phyloP scores from a whole-genome alignment of 345 rosid genomes.

The Citrus medica region DNA sequence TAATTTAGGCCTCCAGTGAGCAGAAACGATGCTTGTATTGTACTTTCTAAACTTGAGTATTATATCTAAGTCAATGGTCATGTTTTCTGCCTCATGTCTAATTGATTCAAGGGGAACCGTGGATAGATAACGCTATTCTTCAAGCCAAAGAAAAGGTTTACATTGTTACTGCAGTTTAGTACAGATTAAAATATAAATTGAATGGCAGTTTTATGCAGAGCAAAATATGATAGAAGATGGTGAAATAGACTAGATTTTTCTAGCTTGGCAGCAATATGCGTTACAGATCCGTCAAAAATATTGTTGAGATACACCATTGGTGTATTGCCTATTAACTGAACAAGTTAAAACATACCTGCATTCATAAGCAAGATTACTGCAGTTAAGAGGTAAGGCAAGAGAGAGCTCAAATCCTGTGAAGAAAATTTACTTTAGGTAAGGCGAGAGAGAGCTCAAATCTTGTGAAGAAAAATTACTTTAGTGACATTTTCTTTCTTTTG shows the following conservation, averaged over 20 bases:
- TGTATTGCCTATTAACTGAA: conserved; percentile 59
- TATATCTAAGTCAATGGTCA: conserved; percentile 29
- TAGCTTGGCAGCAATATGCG: conserved; percentile 59
- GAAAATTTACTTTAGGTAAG: too few relatives aligned
- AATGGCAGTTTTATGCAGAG: too few relatives aligned
- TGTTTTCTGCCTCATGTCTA: conserved; percentile 46
- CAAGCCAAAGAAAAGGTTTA: neutral
- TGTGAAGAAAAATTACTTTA: too few relatives aligned
- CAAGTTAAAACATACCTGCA: neutral
- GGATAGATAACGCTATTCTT: conserved; percentile 67
- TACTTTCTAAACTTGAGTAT: neutral
- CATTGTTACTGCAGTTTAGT: neutral
- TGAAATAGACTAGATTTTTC: conserved; percentile 17
- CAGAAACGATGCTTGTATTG: too few relatives aligned
- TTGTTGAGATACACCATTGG: conserved; percentile 65
- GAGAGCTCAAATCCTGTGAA: too few relatives aligned
- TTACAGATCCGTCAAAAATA: conserved; percentile 55
- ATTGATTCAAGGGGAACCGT: conserved; percentile 44
- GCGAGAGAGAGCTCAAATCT: too few relatives aligned
- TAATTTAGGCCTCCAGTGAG: too few relatives aligned
- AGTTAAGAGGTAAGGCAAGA: too few relatives aligned
- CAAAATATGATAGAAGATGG: too few relatives aligned
- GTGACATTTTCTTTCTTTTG: too few relatives aligned
- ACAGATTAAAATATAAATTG: too few relatives aligned
- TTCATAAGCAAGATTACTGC: too few relatives aligned